Base-by-base conservation (phyloP, 768 basidiomycete species). In the Boletus subparvulus region DNA sequence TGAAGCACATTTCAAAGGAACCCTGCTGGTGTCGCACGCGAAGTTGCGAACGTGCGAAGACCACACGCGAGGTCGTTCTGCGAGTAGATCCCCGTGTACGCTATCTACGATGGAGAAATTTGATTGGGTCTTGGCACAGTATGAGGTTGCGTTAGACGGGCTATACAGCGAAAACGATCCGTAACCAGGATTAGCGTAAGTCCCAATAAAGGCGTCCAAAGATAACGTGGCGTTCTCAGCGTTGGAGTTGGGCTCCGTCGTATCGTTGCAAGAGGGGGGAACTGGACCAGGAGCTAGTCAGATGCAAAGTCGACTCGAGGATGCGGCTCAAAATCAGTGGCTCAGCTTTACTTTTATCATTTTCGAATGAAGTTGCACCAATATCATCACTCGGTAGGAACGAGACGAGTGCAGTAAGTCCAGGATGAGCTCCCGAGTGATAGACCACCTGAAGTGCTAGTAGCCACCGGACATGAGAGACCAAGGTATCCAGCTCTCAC, bases 141-240 rank as follows among this genome's bases (percentile, higher is more conserved):
- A 58, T 3, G 58, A 35, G 1, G 72, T 70, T 9, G 43, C 35
- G 54, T 65, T 61, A 9, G 54, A 43, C 1, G 70, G 60, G 39
- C 69, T 60, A 50, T 78, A 80, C 17, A 80, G 66, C 3, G 69
- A 70, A 44, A 79, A 54, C 3, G 67, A 49, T 40, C 73, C 74
- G 37, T 80, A 80, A 12, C 77, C 76, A 2, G 70, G 62, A 49
- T 74, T 65, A 3, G 47, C 11, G 59, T 78, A 81, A 0, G 70
- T 73, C 12, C 79, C 77, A 7, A 72, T 55, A 42, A 75, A 70
- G 0, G 56, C 62, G 2, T 69, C 64, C n/a, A 75, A 50, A 6
- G 62, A 49, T 7, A 61, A 36, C 0, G 47, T 40, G 0, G 28
- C 12, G 26, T 44, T 55, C 32, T 33, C 41, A 6, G 19, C 7